Conservation (phyloP, 306 rosid species). For the Urtica urens region DNA sequence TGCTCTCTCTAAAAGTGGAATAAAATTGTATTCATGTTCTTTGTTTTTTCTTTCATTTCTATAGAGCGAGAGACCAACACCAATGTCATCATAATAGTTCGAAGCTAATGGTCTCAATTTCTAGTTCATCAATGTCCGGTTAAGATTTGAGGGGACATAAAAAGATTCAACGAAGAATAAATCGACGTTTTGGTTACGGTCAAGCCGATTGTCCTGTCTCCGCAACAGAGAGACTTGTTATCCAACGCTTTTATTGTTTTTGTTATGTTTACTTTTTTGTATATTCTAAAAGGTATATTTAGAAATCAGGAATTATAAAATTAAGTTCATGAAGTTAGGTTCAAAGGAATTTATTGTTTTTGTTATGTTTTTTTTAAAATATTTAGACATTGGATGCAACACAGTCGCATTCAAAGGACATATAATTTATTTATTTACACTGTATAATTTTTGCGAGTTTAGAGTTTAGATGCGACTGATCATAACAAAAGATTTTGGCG, state of each 20-base stretch:
- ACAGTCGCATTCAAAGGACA: no score
- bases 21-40: not conserved
- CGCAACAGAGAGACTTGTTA: slow-evolving; percentile 5
- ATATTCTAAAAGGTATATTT: not conserved
- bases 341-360: no score
- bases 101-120: slow-evolving; percentile 16
- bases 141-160: slow-evolving; percentile 7
- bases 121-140: slow-evolving; percentile 11
- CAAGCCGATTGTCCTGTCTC: not conserved
- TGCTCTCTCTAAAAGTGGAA: not conserved
- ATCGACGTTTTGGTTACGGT: no score
- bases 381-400: no score
- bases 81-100: slow-evolving; percentile 26
- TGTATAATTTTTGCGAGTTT: no score
- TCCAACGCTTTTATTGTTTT: slow-evolving; percentile 1
- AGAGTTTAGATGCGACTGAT: no score
- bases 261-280: not conserved
- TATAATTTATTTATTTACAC: no score
- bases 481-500: no score
- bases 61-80: slow-evolving; percentile 22
- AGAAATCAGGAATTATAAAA: slow-evolving; percentile 17
- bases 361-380: no score
- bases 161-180: not conserved
- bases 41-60: not conserved
- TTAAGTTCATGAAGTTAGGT: slow-evolving; percentile 99